A percentile compares a stretch with the other conserved stretches of the same genome.
These are phyloP conservation scores for Aspergillus udagawae DNA, from an alignment of 2,329 filamentous ascomycete genomes.

Conservation along the genomic window DNA sequence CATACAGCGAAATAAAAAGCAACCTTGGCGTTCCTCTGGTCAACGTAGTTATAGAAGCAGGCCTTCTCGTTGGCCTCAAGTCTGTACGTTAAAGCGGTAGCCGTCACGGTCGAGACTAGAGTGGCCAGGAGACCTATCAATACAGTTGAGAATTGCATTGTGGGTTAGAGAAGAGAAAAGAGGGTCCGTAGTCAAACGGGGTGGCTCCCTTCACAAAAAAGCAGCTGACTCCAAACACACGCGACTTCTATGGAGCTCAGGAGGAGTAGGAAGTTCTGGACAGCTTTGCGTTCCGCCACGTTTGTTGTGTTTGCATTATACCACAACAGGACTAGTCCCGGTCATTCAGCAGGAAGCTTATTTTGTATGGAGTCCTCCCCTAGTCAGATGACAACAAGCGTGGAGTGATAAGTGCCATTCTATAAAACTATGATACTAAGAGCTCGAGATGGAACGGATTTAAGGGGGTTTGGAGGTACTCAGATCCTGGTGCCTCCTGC, in stretches of 20 bases:
- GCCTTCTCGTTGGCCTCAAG: conserved; percentile 86
- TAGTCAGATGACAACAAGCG: background rate
- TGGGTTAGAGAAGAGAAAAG: conserved; percentile 16
- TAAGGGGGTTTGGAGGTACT: background rate
- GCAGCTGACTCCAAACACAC: conserved; percentile 12
- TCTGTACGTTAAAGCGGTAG: conserved; percentile 92
- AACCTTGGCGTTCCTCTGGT: conserved; percentile 78
- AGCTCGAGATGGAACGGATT: background rate
- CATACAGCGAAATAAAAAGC: conserved; percentile 98
- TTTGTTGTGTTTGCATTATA: conserved; percentile 33
- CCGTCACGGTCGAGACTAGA: conserved; percentile 66
- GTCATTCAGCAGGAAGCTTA: background rate
- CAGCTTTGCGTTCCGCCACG: conserved; percentile 27
- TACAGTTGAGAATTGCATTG: conserved; percentile 63
- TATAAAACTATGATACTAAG: background rate
- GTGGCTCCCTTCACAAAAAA: conserved; percentile 6
- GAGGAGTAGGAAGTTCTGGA: conserved; percentile 27
- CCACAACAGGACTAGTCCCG: background rate
- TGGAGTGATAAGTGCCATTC: background rate
- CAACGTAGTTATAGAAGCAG: conserved; percentile 84
- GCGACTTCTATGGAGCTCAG: conserved; percentile 7
- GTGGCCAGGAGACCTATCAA: conserved; percentile 67
- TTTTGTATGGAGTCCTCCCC: background rate
- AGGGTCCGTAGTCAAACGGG: conserved; percentile 8
- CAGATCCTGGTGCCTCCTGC: background rate